Conservation (phyloP, 805 yeast genomes). For the Allodekkera sacchari region DNA sequence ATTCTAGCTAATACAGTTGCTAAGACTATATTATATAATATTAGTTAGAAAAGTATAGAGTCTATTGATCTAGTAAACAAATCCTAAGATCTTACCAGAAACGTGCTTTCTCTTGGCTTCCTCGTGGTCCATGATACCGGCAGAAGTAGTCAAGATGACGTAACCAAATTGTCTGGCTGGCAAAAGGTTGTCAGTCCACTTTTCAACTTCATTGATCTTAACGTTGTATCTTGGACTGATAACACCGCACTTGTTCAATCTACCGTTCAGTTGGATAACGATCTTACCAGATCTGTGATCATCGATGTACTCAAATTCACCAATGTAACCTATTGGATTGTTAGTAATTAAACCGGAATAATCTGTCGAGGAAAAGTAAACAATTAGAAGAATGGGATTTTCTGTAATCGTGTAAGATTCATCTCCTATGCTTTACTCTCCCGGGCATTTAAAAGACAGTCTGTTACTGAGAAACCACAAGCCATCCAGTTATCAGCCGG, state of each 20-base stretch:
- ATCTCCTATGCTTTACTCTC: slow-evolving; percentile 41
- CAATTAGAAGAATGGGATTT: slow-evolving; percentile 30
- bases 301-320: slow-evolving; percentile 96
- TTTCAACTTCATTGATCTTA: slow-evolving; percentile 90
- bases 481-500: slow-evolving; percentile 99
- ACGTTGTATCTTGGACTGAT: slow-evolving; percentile 98
- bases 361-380: slow-evolving; percentile 63
- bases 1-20: too few species aligned
- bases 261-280: slow-evolving; percentile 94
- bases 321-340: slow-evolving; percentile 59
- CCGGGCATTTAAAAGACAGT: slow-evolving; percentile 99
- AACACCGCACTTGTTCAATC: slow-evolving; percentile 98
- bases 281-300: slow-evolving; percentile 99
- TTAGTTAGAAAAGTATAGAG: too few species aligned
- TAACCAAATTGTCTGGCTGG: slow-evolving; percentile 99
- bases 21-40: too few species aligned
- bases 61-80: slow-evolving; percentile 69
- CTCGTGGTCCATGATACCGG: slow-evolving; percentile 99
- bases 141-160: slow-evolving; percentile 97
- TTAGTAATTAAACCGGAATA: not conserved
- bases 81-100: slow-evolving; percentile 97
- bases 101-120: slow-evolving; percentile 99
- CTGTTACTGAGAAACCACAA: slow-evolving; percentile 66
- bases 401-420: slow-evolving; percentile 62
- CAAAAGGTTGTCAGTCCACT: slow-evolving; percentile 97